These are phyloP conservation scores for Lactarius quietus DNA, from an alignment of 768 basidiomycete species.

Conservation along the genomic window DNA sequence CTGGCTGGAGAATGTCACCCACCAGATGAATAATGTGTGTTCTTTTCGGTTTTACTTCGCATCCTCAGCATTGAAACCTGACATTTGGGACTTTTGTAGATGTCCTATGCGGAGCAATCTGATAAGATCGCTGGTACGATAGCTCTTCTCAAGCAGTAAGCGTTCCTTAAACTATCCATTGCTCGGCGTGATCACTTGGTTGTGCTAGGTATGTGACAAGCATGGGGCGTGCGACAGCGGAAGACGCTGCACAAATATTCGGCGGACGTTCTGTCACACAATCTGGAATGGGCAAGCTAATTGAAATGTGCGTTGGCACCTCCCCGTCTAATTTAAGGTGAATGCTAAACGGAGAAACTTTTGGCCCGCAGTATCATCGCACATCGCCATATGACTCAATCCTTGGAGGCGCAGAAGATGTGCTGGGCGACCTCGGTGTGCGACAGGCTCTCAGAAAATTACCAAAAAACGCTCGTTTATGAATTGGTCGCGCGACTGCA, in stretches of 20 bases:
- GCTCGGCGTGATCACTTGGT: slow-evolving; percentile 13
- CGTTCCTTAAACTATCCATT: slow-evolving; percentile 10
- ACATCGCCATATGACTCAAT: slow-evolving; percentile 84
- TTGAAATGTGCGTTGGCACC: slow-evolving; percentile 58
- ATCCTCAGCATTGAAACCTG: slow-evolving; percentile 12
- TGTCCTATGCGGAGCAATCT: slow-evolving; percentile 83
- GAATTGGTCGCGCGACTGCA: slow-evolving; percentile 12
- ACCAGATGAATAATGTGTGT: slow-evolving; percentile 85
- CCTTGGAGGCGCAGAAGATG: slow-evolving; percentile 76
- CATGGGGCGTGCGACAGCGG: slow-evolving; percentile 61
- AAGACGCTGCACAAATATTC: slow-evolving; percentile 81
- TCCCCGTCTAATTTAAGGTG: background rate
- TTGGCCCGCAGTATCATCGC: slow-evolving; percentile 60
- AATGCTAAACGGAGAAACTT: slow-evolving; percentile 4
- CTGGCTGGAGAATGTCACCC: slow-evolving; percentile 87
- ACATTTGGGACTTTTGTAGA: slow-evolving; percentile 43
- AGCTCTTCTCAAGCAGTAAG: slow-evolving; percentile 84
- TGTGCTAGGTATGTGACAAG: slow-evolving; percentile 58
- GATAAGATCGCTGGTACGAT: slow-evolving; percentile 86
- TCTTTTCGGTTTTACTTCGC: background rate
- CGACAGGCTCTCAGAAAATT: slow-evolving; percentile 70
- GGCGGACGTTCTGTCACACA: slow-evolving; percentile 86
- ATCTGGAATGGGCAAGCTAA: slow-evolving; percentile 81
- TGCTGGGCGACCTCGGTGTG: slow-evolving; percentile 69
- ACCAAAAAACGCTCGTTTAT: slow-evolving; percentile 49